phyloP scores from a whole-genome alignment of 192 early-diverging fungal species.

The Paraglomus brasilianum region DNA sequence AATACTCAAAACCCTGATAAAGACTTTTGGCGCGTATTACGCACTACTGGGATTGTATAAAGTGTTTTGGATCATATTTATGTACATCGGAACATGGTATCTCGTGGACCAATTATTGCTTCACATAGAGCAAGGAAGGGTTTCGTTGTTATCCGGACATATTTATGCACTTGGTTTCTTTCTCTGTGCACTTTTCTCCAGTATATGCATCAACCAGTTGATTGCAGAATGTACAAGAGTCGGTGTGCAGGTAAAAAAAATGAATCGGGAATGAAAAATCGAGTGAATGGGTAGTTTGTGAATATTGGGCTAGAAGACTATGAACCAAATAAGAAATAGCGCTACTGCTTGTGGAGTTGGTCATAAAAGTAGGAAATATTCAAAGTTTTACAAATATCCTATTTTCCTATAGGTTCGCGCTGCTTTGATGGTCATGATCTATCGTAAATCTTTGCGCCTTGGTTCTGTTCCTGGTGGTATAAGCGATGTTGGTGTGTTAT shows the following conservation, averaged over 20 bases:
- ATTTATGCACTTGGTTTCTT: slow-evolving; percentile 58
- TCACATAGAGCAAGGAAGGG: slow-evolving; percentile 34
- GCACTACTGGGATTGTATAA: slow-evolving; percentile 61
- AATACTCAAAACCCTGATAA: slow-evolving; percentile 55
- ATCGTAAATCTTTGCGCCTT: slow-evolving; percentile 66
- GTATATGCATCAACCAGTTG: slow-evolving; percentile 43
- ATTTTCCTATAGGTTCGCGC: slow-evolving; percentile 53
- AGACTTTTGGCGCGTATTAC: slow-evolving; percentile 57
- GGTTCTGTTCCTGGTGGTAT: slow-evolving; percentile 62
- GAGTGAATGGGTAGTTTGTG: slow-evolving; percentile 49
- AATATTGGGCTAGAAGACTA: background rate
- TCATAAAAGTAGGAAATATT: background rate
- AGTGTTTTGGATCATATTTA: slow-evolving; percentile 60
- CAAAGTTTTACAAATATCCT: background rate
- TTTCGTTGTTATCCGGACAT: slow-evolving; percentile 37
- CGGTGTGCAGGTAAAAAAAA: slow-evolving; percentile 44
- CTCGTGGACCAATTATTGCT: slow-evolving; percentile 50
- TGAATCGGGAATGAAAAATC: slow-evolving; percentile 38
- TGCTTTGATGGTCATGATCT: slow-evolving; percentile 73
- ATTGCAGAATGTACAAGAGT: slow-evolving; percentile 44
- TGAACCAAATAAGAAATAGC: slow-evolving; percentile 36
- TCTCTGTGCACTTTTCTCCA: slow-evolving; percentile 43
- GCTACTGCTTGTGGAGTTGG: background rate
- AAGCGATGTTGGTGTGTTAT: slow-evolving; percentile 52
- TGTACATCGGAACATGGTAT: slow-evolving; percentile 57